A percentile compares a stretch with the other conserved stretches of the same genome.
Conservation (phyloP, 306 rosid genomes). For the Canavalia ensiformis region DNA sequence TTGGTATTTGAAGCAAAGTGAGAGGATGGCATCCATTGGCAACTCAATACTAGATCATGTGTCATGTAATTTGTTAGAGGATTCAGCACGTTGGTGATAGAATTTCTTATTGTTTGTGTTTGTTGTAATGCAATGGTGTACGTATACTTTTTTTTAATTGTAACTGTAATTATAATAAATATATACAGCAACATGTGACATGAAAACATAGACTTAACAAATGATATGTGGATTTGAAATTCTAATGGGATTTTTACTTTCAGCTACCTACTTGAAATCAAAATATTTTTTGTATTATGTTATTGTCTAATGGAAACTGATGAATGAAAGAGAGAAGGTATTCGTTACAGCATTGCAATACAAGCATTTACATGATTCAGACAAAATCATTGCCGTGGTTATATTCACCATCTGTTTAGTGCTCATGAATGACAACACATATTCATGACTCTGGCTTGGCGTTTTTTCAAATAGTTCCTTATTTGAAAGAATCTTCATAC, state of each 20-base stretch:
- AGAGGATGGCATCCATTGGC: constrained; percentile 35
- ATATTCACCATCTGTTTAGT: not conserved
- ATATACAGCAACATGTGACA: constrained; percentile 40
- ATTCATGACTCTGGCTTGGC: constrained; percentile 35
- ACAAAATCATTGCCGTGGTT: constrained; percentile 20
- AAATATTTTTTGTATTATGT: not conserved
- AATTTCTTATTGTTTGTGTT: constrained; percentile 44
- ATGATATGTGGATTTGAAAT: constrained; percentile 44
- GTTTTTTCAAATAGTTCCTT: constrained; percentile 31
- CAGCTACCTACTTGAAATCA: constrained; percentile 22
- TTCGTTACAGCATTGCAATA: constrained; percentile 42
- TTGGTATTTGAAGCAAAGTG: constrained; percentile 39
- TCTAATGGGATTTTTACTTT: constrained; percentile 18
- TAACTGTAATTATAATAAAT: constrained; percentile 45
- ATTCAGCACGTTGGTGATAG: constrained; percentile 43
- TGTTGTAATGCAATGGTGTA: constrained; percentile 43
- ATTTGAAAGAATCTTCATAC: not conserved
- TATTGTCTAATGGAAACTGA: not conserved
- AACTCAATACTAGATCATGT: constrained; percentile 25
- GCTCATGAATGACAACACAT: constrained; percentile 40
- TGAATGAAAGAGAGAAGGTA: not conserved
- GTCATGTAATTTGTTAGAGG: constrained; percentile 37
- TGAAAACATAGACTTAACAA: constrained; percentile 32
- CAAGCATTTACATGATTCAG: constrained; percentile 44
- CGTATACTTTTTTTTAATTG: constrained; percentile 26